A percentile compares a stretch with the other conserved stretches of the same genome.
phyloP scores from a whole-genome alignment of 768 basidiomycete species.

The Lactarius hatsudake region DNA sequence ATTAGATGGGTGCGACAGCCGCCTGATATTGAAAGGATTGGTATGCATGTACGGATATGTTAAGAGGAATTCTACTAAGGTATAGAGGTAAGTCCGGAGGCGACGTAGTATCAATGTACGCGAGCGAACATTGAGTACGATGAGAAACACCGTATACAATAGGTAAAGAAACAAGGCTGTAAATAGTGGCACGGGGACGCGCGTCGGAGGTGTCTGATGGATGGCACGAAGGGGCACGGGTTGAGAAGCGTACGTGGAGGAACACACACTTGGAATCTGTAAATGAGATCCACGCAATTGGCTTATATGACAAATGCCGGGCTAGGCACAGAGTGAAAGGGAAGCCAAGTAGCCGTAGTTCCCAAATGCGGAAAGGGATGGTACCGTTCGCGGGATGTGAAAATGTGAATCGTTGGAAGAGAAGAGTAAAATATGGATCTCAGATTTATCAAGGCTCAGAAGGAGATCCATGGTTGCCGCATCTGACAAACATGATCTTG shows the following conservation, averaged over 20 bases:
- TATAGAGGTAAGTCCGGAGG: conserved; percentile 15
- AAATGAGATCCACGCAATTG: conserved; percentile 27
- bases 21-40: background rate
- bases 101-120: conserved; percentile 4
- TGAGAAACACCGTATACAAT: background rate
- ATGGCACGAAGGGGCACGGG: conserved; percentile 20
- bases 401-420: conserved; percentile 24
- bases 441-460: conserved; percentile 16
- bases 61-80: background rate
- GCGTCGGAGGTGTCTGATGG: conserved; percentile 26
- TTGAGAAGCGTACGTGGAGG: conserved; percentile 21
- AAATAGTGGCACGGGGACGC: conserved; percentile 24
- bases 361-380: conserved; percentile 22
- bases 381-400: conserved; percentile 27
- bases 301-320: conserved; percentile 27
- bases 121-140: background rate
- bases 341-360: conserved; percentile 24
- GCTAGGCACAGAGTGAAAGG: conserved; percentile 19
- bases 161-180: conserved; percentile 17
- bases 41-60: background rate
- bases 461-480: conserved; percentile 24
- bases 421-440: conserved; percentile 15
- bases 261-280: conserved; percentile 22
- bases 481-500: conserved; percentile 6
- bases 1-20: conserved; percentile 22